Percentiles rank a stretch among this genome's conserved stretches.
Conservation (phyloP, 2,329 filamentous ascomycete species). For the Emmonsiellopsis sp. region DNA sequence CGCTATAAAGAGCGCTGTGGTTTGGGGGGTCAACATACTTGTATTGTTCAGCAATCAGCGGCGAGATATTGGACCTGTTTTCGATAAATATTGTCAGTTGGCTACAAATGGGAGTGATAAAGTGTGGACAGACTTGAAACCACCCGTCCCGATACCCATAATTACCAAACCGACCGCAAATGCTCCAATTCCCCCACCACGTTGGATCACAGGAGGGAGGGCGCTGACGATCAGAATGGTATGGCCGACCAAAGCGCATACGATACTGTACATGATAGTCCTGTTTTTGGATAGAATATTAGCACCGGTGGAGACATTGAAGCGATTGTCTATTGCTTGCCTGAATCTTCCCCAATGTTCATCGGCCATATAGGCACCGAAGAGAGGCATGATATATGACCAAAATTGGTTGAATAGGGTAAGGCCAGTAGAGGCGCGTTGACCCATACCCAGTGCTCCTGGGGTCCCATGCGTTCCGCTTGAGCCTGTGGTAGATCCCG, state of each 20-base stretch:
- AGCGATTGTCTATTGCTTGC: conserved; percentile 20
- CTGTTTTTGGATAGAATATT: too few species aligned
- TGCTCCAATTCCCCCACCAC: conserved; percentile 50
- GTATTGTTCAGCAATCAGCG: conserved; percentile 60
- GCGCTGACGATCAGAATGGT: conserved; percentile 57
- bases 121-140: conserved; percentile 51
- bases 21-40: too few species aligned
- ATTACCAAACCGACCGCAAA: conserved; percentile 57
- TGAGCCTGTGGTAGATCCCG: conserved; percentile 46
- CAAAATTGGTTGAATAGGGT: conserved; percentile 53
- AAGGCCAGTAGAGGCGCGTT: conserved; percentile 45
- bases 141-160: conserved; percentile 66
- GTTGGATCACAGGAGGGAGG: conserved; percentile 52
- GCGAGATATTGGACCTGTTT: conserved; percentile 55
- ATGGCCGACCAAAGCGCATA: conserved; percentile 57
- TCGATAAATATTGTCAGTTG: background rate
- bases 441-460: conserved; percentile 50
- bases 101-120: background rate
- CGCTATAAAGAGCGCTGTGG: too few species aligned
- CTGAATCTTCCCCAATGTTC: conserved; percentile 51
- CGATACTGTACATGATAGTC: conserved; percentile 58
- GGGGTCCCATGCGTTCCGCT: conserved; percentile 36
- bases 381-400: conserved; percentile 50
- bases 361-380: conserved; percentile 55
- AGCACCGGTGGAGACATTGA: conserved; percentile 27